Evolutionary conservation across 768 basidiomycete genomes (phyloP).

Genomic region (Calocera viscosa): DNA sequence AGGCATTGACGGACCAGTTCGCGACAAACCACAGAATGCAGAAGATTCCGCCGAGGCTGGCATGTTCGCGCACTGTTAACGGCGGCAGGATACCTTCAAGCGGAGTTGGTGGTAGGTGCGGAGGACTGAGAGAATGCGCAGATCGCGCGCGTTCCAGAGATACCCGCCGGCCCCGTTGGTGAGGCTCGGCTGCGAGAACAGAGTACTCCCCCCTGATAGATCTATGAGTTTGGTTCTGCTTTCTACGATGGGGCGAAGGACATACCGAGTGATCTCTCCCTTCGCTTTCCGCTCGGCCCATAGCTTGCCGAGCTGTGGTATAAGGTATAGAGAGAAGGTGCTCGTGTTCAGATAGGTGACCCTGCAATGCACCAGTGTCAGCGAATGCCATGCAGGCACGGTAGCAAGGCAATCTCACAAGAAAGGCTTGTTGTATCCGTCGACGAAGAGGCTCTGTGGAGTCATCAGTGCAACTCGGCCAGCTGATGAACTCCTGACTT

Average conservation of each 20-base stretch:
- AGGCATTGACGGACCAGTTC: conserved; percentile 80
- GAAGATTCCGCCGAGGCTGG: conserved; percentile 62
- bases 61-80: conserved; percentile 58
- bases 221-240: background rate
- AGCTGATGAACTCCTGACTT: background rate
- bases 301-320: conserved; percentile 32
- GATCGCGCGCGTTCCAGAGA: conserved; percentile 3
- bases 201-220: background rate
- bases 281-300: background rate
- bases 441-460: conserved; percentile 36
- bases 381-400: conserved; percentile 10
- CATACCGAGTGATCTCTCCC: conserved; percentile 13
- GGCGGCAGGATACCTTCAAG: conserved; percentile 24
- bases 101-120: background rate
- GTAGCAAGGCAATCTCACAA: conserved; percentile 39
- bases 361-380: conserved; percentile 32
- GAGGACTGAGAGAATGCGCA: conserved; percentile 6
- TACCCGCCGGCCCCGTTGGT: background rate
- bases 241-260: background rate
- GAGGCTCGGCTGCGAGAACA: background rate
- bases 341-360: conserved; percentile 86
- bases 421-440: conserved; percentile 81
- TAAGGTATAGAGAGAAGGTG: conserved; percentile 67
- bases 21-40: conserved; percentile 88
- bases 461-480: conserved; percentile 11